Evolutionary conservation across 208 protist species (phyloP).

Genomic region (Crithidia acanthocephali): DNA sequence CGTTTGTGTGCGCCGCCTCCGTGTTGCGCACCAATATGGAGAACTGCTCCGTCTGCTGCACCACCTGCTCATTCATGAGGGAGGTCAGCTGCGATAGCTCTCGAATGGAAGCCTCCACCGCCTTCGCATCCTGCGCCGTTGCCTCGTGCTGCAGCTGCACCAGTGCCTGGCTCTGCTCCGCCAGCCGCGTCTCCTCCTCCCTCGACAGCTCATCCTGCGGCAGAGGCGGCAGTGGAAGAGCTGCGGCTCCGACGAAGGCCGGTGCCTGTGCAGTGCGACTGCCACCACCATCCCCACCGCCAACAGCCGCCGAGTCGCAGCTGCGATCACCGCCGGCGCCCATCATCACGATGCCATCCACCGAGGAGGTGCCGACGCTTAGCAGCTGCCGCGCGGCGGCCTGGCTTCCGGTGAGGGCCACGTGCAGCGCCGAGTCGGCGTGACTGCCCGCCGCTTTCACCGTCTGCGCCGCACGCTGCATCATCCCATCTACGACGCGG

Average conservation of each 20-base stretch:
- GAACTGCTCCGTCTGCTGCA: slow-evolving; percentile 88
- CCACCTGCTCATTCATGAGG: slow-evolving; percentile 81
- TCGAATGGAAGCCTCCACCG: slow-evolving; percentile 72
- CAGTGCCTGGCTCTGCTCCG: slow-evolving; percentile 50
- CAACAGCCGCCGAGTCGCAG: not conserved
- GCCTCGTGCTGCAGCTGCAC: slow-evolving; percentile 57
- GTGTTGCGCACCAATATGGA: slow-evolving; percentile 79
- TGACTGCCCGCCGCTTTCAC: slow-evolving; percentile 41
- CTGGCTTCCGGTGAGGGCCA: slow-evolving; percentile 34
- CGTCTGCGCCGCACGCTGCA: slow-evolving; percentile 39
- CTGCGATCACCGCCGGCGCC: not conserved
- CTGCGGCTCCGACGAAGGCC: not conserved
- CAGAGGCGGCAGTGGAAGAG: not conserved
- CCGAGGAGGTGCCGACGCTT: slow-evolving; percentile 11
- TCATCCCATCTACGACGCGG: slow-evolving; percentile 45
- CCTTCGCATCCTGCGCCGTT: slow-evolving; percentile 67
- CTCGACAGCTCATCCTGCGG: slow-evolving; percentile 28
- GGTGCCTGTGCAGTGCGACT: not conserved
- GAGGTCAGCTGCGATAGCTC: slow-evolving; percentile 90
- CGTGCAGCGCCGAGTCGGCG: slow-evolving; percentile 37
- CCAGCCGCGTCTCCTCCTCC: slow-evolving; percentile 53
- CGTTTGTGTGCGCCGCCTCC: slow-evolving; percentile 54
- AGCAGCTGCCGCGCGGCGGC: slow-evolving; percentile 33
- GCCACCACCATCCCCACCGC: too few species aligned
- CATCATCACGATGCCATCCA: slow-evolving; percentile 10